A percentile compares a stretch with the other conserved stretches of the same genome.
These are phyloP conservation scores for Penicillium subrubescens DNA, from an alignment of 495 filamentous ascomycete genomes.

Conservation along the genomic window DNA sequence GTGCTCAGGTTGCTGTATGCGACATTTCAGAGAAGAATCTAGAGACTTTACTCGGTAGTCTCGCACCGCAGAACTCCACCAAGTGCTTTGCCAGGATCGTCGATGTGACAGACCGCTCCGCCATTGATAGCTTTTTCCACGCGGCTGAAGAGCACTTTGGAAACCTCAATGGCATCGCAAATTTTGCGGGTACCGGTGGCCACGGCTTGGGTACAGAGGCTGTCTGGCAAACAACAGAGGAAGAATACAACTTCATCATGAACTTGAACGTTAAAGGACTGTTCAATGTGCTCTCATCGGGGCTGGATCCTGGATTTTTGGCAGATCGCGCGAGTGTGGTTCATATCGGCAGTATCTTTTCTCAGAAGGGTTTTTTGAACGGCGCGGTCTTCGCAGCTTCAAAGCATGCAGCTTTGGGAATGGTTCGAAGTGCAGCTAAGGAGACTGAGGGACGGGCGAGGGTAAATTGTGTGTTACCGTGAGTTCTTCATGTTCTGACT, in stretches of 20 bases:
- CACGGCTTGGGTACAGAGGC: neutral
- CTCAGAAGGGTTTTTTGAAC: neutral
- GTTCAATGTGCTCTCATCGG: neutral
- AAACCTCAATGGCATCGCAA: neutral
- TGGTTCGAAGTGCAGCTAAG: neutral
- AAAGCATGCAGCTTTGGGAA: neutral
- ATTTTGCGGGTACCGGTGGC: neutral
- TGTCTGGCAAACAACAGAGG: neutral
- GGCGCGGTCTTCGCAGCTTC: neutral
- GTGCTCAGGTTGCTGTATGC: neutral
- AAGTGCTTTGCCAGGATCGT: neutral
- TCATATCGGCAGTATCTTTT: neutral
- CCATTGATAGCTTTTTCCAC: neutral
- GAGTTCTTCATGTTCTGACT: neutral
- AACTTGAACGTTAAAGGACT: neutral
- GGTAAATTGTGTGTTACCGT: neutral
- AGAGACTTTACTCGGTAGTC: neutral
- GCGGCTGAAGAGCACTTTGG: neutral
- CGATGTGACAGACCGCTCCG: neutral
- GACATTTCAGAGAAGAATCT: neutral
- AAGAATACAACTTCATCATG: neutral
- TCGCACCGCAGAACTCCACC: neutral
- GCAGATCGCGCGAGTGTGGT: neutral
- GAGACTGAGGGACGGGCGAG: neutral
- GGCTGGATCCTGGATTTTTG: neutral